Percentiles rank a stretch among this genome's conserved stretches.
Evolutionary conservation across 495 filamentous ascomycete genomes (phyloP).

Genomic region (Letharia lupina): DNA sequence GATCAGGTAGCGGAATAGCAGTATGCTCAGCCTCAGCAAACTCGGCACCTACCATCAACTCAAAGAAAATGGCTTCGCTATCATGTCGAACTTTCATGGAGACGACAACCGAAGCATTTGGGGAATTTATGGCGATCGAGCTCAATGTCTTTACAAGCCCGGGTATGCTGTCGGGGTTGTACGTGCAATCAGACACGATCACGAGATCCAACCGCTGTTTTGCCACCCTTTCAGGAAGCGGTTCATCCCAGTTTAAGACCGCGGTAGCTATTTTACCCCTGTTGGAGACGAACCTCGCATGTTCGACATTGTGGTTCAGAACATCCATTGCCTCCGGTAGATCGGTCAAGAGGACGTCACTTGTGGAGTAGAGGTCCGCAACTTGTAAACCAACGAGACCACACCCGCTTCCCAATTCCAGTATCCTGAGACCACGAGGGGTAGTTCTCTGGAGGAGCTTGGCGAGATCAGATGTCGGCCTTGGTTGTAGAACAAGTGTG

Average conservation of each 20-base stretch:
- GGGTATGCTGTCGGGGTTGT: slow-evolving; percentile 77
- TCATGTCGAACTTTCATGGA: slow-evolving; percentile 80
- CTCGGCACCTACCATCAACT: slow-evolving; percentile 54
- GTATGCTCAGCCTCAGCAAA: slow-evolving; percentile 44
- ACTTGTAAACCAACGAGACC: slow-evolving; percentile 75
- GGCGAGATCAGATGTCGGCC: slow-evolving; percentile 27
- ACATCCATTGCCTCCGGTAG: slow-evolving; percentile 67
- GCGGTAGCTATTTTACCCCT: slow-evolving; percentile 43
- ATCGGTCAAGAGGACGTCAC: slow-evolving; percentile 69
- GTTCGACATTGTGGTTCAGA: slow-evolving; percentile 45
- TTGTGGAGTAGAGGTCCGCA: slow-evolving; percentile 46
- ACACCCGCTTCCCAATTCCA: slow-evolving; percentile 81
- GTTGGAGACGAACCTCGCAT: slow-evolving; percentile 31
- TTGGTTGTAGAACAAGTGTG: slow-evolving; percentile 10
- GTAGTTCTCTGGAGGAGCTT: slow-evolving; percentile 26
- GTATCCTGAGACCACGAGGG: slow-evolving; percentile 40
- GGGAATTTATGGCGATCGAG: slow-evolving; percentile 42
- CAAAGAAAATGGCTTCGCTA: slow-evolving; percentile 72
- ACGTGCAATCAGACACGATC: slow-evolving; percentile 86
- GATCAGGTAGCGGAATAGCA: slow-evolving; percentile 46
- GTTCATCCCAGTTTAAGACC: slow-evolving; percentile 67
- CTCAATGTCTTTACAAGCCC: slow-evolving; percentile 63
- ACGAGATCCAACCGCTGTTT: slow-evolving; percentile 57
- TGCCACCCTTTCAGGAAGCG: slow-evolving; percentile 35
- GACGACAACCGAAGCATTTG: slow-evolving; percentile 54